Evolutionary conservation across 495 filamentous ascomycete genomes (phyloP), one percentile per base, ranked within the genome.

Genomic region (Antarctomyces pellizariae): DNA sequence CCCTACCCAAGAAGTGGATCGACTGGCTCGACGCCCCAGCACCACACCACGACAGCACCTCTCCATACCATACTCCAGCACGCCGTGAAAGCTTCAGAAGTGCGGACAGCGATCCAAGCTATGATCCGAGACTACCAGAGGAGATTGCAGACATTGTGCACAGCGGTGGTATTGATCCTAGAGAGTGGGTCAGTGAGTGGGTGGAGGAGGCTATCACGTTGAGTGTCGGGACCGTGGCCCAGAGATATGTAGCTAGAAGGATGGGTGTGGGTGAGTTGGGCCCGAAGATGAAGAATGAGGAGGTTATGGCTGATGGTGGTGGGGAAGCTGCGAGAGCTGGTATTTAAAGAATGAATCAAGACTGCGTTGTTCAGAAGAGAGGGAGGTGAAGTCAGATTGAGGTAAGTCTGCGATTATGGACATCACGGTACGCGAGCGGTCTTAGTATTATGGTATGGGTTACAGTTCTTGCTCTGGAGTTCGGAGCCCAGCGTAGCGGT

Each of bases 131-230:
- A 12, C 52, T 86, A 5, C 86, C 84, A 2, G 71, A 74, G 13
- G 76, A 77, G 43, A 95, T 97, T 36, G 59, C 60, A 1, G 75
- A 86, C 45, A 89, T 95, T 34, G 64, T 95, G 30, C 69, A 83
- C 41, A 61, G 53, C 25, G 89, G 89, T 10, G 86, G 83, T 18
- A 75, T 93, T 2, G 86, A 97, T 45, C 86, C 86, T 0, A 59
- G 86, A 21, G 86, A 95, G 48, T 97, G 86, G 86, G 75, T 90
- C 18, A 70, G 83, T 0, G 89, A 95, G 46, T 97, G 86, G 86
- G 62, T 97, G 4, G 82, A 95, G 51, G 89, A 95, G 47, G 52
- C 71, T 0, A 59, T 97, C n/a, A 64, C 57, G 21, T 48, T 93
- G 28, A 64, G 68, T 3, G 62, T 82, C 1, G 89, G 86, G 4